phyloP scores from a whole-genome alignment of 2,329 filamentous ascomycete species.

The Dothidotthia symphoricarpi region DNA sequence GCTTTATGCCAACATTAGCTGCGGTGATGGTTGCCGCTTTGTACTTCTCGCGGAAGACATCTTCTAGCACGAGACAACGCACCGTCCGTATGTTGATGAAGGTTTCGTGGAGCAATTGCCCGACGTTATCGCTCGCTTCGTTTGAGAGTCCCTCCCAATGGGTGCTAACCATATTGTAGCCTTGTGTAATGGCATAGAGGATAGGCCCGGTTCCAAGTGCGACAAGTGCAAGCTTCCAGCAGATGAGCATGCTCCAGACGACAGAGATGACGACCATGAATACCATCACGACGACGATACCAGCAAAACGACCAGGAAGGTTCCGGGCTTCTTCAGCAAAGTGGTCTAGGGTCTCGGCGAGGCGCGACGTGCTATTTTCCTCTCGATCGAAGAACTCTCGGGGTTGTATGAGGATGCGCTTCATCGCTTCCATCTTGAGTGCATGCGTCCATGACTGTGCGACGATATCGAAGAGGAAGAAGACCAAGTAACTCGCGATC shows the following conservation, averaged over 20 bases:
- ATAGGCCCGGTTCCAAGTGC: constrained; percentile 67
- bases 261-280: constrained; percentile 69
- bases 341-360: constrained; percentile 73
- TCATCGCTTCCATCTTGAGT: constrained; percentile 67
- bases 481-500: constrained; percentile 61
- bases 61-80: constrained; percentile 70
- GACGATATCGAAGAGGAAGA: constrained; percentile 68
- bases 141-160: constrained; percentile 72
- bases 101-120: constrained; percentile 68
- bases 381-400: constrained; percentile 74
- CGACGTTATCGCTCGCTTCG: constrained; percentile 59
- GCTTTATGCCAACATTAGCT: constrained; percentile 61
- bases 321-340: constrained; percentile 87
- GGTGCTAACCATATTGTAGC: constrained; percentile 63
- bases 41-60: constrained; percentile 67
- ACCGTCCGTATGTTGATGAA: constrained; percentile 79
- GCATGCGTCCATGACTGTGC: constrained; percentile 76
- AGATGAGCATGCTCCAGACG: constrained; percentile 69
- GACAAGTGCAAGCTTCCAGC: constrained; percentile 80
- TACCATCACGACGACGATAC: constrained; percentile 64
- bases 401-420: constrained; percentile 71
- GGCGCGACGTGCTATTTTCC: constrained; percentile 60
- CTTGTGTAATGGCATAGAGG: constrained; percentile 63
- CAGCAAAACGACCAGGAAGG: constrained; percentile 73
- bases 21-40: constrained; percentile 51